Conservation (phyloP, 345 rosid species). For the Citrus glauca region DNA sequence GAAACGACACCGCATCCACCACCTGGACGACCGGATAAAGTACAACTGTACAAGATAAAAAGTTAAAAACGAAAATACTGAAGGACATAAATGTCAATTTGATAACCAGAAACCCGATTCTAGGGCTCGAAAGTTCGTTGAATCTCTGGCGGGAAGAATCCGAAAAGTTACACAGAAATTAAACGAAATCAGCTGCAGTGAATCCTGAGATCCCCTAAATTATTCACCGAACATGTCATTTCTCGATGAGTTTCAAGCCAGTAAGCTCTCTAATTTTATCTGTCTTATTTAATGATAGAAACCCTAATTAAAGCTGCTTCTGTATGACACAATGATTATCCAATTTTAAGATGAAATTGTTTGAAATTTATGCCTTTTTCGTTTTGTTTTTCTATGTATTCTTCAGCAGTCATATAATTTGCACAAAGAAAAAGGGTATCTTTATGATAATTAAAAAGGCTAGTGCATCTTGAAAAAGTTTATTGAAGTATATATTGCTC, state of each 20-base stretch:
- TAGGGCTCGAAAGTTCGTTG: conserved; percentile 8
- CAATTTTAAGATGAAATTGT: neutral
- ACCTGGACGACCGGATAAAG: too few relatives aligned
- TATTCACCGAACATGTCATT: conserved; percentile 32
- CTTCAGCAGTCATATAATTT: too few relatives aligned
- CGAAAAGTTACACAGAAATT: neutral
- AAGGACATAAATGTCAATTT: conserved; percentile 8
- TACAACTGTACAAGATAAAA: neutral
- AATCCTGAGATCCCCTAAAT: neutral
- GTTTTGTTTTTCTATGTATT: too few relatives aligned
- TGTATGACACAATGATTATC: neutral
- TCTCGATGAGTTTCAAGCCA: conserved; percentile 50
- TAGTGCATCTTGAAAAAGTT: neutral
- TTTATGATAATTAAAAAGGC: too few relatives aligned
- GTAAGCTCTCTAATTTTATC: conserved; percentile 16
- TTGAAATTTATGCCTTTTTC: neutral
- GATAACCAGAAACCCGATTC: neutral
- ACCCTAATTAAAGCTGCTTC: neutral
- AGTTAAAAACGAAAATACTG: neutral
- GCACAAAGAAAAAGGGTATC: neutral
- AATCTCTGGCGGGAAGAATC: conserved; percentile 14
- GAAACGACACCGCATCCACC: neutral
- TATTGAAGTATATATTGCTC: neutral
- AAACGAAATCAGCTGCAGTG: conserved; percentile 8
- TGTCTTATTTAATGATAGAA: neutral